These are phyloP conservation scores for Barnettozyma wickerhamii DNA, from an alignment of 805 yeast species.

Conservation along the genomic window DNA sequence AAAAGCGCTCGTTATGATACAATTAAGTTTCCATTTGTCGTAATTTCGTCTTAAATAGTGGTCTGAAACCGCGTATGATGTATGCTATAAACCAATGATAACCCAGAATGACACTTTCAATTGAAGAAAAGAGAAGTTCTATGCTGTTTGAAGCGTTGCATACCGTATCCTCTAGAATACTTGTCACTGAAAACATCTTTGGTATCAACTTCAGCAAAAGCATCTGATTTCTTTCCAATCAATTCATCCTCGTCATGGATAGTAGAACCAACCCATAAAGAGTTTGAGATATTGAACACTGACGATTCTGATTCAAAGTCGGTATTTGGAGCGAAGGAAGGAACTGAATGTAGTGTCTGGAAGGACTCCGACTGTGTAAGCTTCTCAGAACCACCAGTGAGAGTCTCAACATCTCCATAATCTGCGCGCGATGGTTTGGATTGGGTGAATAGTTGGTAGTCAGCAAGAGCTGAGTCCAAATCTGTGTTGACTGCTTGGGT, in stretches of 20 bases:
- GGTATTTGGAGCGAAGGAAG: conserved; percentile 13
- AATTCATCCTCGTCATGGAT: conserved; percentile 5
- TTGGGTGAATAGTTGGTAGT: conserved; percentile 21
- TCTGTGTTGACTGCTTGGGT: conserved; percentile 1
- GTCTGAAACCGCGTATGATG: too few species aligned
- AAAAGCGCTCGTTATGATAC: too few species aligned
- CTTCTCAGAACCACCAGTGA: not conserved
- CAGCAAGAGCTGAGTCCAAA: conserved; percentile 16
- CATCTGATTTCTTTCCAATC: conserved; percentile 4
- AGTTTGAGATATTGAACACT: conserved; percentile 16
- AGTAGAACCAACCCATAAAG: conserved; percentile 23
- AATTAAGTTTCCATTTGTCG: too few species aligned
- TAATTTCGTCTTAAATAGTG: too few species aligned
- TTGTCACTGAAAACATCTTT: conserved; percentile 12
- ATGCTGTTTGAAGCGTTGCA: conserved; percentile 1
- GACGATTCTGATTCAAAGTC: conserved; percentile 15
- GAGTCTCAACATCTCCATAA: too few species aligned
- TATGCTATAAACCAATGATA: too few species aligned
- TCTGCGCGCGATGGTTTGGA: too few species aligned
- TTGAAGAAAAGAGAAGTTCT: conserved; percentile 22
- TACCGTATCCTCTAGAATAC: not conserved
- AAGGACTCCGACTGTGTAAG: conserved; percentile 1
- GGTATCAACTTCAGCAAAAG: conserved; percentile 15
- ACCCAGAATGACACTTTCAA: not conserved
- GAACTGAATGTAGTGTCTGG: conserved; percentile 7